Conservation (phyloP, 768 basidiomycete genomes). For the Termitomyces sp. region DNA sequence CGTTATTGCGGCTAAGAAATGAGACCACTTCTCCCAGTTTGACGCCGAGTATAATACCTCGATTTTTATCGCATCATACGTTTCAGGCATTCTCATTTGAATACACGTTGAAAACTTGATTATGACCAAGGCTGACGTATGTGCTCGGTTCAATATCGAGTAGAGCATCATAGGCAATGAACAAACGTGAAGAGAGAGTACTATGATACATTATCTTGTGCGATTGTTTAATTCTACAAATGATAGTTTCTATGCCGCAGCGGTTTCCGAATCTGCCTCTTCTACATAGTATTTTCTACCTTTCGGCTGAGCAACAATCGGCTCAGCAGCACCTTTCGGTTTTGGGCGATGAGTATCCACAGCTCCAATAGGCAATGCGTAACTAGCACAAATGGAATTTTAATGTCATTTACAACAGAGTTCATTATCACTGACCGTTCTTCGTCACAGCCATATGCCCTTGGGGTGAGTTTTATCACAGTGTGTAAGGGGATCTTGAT, state of each 20-base stretch:
- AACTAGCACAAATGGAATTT: constrained; percentile 42
- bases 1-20: not conserved
- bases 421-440: constrained; percentile 62
- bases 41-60: not conserved
- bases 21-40: not conserved
- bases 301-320: constrained; percentile 30
- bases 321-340: constrained; percentile 40
- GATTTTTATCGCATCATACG: constrained; percentile 3
- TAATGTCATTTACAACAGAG: constrained; percentile 1
- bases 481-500: constrained; percentile 98
- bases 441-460: constrained; percentile 98
- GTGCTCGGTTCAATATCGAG: too few species aligned
- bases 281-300: constrained; percentile 46
- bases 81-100: not conserved
- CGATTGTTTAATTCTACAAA: not conserved
- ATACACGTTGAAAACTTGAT: not conserved
- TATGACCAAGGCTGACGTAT: too few species aligned
- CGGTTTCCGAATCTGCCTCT: constrained; percentile 6
- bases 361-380: constrained; percentile 85
- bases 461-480: constrained; percentile 96
- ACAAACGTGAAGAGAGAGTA: too few species aligned
- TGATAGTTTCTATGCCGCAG: not conserved
- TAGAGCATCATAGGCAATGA: too few species aligned
- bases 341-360: constrained; percentile 90
- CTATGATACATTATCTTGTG: not conserved